Evolutionary conservation across 208 protist species (phyloP).

Genomic region (Leishmania major): DNA sequence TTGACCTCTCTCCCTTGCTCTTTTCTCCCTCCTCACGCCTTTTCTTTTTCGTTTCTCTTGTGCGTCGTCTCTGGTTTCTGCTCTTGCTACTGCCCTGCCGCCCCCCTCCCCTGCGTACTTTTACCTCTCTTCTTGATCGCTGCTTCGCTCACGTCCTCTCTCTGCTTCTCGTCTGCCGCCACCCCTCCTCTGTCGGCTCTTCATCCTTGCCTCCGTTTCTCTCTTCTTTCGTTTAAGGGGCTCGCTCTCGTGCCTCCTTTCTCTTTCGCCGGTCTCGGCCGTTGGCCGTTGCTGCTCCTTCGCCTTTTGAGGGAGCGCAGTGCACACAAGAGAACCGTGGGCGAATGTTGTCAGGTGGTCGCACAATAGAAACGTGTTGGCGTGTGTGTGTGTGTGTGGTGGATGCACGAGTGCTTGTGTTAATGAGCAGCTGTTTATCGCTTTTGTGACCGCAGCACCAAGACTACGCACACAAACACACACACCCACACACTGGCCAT

Average conservation of each 20-base stretch:
- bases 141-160: not conserved
- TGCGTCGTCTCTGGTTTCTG: not conserved
- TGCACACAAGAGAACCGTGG: not conserved
- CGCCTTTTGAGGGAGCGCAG: not conserved
- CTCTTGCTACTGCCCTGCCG: not conserved
- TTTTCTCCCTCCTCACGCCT: not conserved
- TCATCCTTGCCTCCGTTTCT: not conserved
- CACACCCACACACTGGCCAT: not conserved
- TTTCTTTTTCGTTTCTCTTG: not conserved
- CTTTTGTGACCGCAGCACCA: not conserved
- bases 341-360: not conserved
- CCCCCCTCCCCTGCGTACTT: not conserved
- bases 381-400: not conserved
- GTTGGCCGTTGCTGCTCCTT: not conserved
- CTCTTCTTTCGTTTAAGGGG: not conserved
- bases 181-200: not conserved
- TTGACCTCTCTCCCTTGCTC: slow-evolving; percentile 1
- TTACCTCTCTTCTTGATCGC: not conserved
- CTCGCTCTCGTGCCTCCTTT: not conserved
- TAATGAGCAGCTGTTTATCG: not conserved
- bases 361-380: not conserved
- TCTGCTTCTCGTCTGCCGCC: not conserved
- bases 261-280: not conserved
- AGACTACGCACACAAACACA: not conserved
- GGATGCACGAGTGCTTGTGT: not conserved